These are phyloP conservation scores for Lactarius hengduanensis DNA, from an alignment of 768 basidiomycete species.

Conservation along the genomic window DNA sequence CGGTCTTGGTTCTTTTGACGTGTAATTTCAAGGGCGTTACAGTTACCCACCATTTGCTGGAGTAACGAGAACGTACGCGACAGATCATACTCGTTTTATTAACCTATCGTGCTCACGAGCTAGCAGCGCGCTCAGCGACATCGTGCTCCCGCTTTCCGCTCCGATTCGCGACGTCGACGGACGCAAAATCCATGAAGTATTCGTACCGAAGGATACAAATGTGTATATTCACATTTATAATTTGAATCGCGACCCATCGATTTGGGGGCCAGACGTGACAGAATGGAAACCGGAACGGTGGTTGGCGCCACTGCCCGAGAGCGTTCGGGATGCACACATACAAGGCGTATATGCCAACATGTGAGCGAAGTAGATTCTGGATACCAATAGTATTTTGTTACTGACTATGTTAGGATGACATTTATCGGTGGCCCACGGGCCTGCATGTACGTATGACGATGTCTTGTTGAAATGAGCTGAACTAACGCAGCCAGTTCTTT, in stretches of 20 bases:
- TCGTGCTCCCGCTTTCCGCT: neutral
- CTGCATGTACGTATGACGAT: neutral
- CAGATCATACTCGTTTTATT: neutral
- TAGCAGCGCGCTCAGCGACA: neutral
- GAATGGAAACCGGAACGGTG: neutral
- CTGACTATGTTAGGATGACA: neutral
- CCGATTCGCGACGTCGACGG: neutral
- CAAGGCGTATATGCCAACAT: neutral
- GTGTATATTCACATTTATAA: neutral
- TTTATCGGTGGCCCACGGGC: neutral
- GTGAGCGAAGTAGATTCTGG: neutral
- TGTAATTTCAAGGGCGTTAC: neutral
- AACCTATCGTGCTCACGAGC: neutral
- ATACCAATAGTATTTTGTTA: neutral
- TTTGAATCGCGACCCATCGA: neutral
- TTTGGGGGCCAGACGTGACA: neutral
- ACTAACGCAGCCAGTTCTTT: neutral
- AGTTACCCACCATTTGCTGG: neutral
- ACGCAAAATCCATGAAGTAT: neutral
- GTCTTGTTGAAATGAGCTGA: neutral
- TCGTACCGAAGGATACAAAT: neutral
- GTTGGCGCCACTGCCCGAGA: neutral
- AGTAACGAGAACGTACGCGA: conserved; percentile 2
- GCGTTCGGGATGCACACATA: neutral
- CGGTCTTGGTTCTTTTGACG: neutral